A percentile compares a stretch with the other conserved stretches of the same genome.
These are phyloP conservation scores for Phanerochaete carnosa DNA, from an alignment of 768 basidiomycete genomes.

Conservation along the genomic window DNA sequence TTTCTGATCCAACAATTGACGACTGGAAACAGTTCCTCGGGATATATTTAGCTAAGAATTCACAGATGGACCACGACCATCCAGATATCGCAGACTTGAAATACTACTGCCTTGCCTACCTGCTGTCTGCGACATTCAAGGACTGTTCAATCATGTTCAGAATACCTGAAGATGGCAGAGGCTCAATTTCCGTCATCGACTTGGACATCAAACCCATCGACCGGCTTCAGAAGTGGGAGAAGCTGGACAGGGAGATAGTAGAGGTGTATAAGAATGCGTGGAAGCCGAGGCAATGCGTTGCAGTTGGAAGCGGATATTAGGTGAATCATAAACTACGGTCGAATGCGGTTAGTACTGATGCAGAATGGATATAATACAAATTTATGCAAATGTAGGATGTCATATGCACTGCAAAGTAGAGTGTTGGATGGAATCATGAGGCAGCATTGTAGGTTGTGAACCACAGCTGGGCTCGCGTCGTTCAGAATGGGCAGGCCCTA, in stretches of 20 bases:
- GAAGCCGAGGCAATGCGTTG: conserved; percentile 7
- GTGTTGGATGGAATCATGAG: not conserved
- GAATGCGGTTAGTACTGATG: no score
- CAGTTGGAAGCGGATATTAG: not conserved
- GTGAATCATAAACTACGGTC: no score
- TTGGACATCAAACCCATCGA: conserved; percentile 75
- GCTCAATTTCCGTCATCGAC: conserved; percentile 73
- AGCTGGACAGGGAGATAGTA: conserved; percentile 69
- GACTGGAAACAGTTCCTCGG: conserved; percentile 70
- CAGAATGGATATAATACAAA: no score
- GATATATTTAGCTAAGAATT: conserved; percentile 42
- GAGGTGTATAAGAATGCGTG: conserved; percentile 31
- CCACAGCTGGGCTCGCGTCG: not conserved
- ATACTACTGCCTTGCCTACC: conserved; percentile 68
- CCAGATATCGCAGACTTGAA: conserved; percentile 39
- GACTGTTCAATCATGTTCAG: conserved; percentile 82
- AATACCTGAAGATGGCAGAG: conserved; percentile 17
- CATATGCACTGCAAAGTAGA: not conserved
- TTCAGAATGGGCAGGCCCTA: not conserved
- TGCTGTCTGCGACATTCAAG: conserved; percentile 93
- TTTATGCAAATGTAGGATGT: not conserved
- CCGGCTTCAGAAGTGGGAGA: conserved; percentile 67
- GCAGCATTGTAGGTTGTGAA: not conserved
- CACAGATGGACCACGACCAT: conserved; percentile 33
- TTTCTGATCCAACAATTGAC: conserved; percentile 50